Conservation (phyloP, 2,329 filamentous ascomycete species). For the Pseudopyricularia javanii region DNA sequence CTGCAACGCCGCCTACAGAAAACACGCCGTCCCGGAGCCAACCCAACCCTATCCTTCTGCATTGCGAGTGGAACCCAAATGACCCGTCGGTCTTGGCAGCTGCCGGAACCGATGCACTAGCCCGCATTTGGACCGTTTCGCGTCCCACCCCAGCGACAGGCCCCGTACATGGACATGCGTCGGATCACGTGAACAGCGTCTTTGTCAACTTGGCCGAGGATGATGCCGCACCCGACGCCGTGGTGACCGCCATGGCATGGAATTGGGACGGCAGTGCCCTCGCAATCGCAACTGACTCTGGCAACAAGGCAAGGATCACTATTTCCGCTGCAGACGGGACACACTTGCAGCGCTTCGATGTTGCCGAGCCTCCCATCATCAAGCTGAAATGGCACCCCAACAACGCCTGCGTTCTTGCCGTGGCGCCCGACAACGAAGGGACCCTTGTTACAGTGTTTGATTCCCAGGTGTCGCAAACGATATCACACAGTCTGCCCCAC, state of each 20-base stretch:
- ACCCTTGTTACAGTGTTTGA: constrained; percentile 44
- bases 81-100: constrained; percentile 54
- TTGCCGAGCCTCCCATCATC: constrained; percentile 47
- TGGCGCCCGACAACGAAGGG: constrained; percentile 42
- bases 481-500: constrained; percentile 33
- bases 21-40: constrained; percentile 10
- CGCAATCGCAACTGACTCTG: constrained; percentile 45
- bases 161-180: constrained; percentile 32
- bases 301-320: constrained; percentile 37
- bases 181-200: constrained; percentile 21
- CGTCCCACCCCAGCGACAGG: constrained; percentile 36
- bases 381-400: constrained; percentile 49
- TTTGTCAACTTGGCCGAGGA: constrained; percentile 39
- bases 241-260: constrained; percentile 49
- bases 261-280: constrained; percentile 41
- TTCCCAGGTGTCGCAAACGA: constrained; percentile 25
- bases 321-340: constrained; percentile 43
- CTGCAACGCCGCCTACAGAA: constrained; percentile 21
- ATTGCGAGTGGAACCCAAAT: constrained; percentile 57
- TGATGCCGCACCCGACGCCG: constrained; percentile 36
- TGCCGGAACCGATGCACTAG: constrained; percentile 58
- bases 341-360: constrained; percentile 39
- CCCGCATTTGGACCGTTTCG: constrained; percentile 54
- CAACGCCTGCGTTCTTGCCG: constrained; percentile 40
- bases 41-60: constrained; percentile 48